Evolutionary conservation across 768 basidiomycete genomes (phyloP).

Genomic region (Podaxis mareebaensis): DNA sequence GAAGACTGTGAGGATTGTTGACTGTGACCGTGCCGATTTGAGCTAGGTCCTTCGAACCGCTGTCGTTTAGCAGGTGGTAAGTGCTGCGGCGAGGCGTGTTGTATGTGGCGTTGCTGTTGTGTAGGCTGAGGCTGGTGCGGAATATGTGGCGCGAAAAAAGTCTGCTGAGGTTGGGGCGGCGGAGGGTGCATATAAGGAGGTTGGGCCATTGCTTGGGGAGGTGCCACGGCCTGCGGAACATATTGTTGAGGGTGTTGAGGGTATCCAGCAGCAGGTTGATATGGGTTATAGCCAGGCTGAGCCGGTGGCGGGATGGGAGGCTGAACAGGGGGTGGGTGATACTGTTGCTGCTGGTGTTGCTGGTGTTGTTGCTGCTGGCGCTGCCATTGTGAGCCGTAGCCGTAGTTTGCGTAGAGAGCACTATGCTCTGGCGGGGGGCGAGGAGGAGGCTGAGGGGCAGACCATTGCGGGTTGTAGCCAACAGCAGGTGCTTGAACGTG

Average conservation of each 20-base stretch:
- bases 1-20: slow-evolving; percentile 54
- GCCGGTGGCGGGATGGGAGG: slow-evolving; percentile 55
- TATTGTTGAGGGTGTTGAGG: slow-evolving; percentile 67
- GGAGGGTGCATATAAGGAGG: slow-evolving; percentile 50
- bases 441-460: slow-evolving; percentile 55
- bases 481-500: slow-evolving; percentile 52
- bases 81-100: slow-evolving; percentile 75
- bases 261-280: slow-evolving; percentile 68
- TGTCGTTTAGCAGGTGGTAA: slow-evolving; percentile 92
- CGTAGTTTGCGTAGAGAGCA: slow-evolving; percentile 88
- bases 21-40: slow-evolving; percentile 48
- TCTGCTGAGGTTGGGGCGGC: slow-evolving; percentile 45
- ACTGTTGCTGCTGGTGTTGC: slow-evolving; percentile 45
- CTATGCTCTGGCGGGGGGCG: slow-evolving; percentile 76
- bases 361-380: slow-evolving; percentile 68
- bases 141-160: slow-evolving; percentile 46
- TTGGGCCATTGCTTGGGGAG: slow-evolving; percentile 54
- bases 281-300: slow-evolving; percentile 72
- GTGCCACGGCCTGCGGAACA: slow-evolving; percentile 56
- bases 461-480: slow-evolving; percentile 68
- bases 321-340: slow-evolving; percentile 52
- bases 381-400: slow-evolving; percentile 81
- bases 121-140: slow-evolving; percentile 44
- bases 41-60: slow-evolving; percentile 79
- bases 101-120: slow-evolving; percentile 48